Percentiles rank a stretch among this genome's conserved stretches.
Evolutionary conservation across 129 eudicot genomes (phyloP).

Genomic region (Calendula officinalis): DNA sequence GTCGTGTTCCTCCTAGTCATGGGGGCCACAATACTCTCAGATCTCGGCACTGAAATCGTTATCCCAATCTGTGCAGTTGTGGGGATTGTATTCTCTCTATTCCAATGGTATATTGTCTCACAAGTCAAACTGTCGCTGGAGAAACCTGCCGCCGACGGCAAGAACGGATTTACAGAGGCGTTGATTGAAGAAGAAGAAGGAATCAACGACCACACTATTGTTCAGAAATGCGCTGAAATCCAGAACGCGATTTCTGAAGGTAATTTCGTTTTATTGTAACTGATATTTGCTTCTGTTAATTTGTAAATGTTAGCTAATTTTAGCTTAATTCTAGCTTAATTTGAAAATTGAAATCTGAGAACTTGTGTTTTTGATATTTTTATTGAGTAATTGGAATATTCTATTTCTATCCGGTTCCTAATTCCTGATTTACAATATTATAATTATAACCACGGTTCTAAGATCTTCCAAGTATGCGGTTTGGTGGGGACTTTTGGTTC

Average conservation of each 20-base stretch:
- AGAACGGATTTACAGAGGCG: constrained; percentile 42
- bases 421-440: constrained; percentile 9
- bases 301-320: background rate
- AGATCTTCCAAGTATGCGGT: constrained; percentile 18
- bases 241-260: constrained; percentile 72
- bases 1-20: constrained; percentile 19
- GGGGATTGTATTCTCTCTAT: constrained; percentile 57
- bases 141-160: constrained; percentile 23
- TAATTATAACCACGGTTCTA: constrained; percentile 16
- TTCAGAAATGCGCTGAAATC: constrained; percentile 66
- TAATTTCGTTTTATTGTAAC: background rate
- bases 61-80: constrained; percentile 64
- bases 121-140: constrained; percentile 43
- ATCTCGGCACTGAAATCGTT: constrained; percentile 49
- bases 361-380: background rate
- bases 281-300: background rate
- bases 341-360: background rate
- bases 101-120: constrained; percentile 66
- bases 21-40: constrained; percentile 48
- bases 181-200: constrained; percentile 72
- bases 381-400: constrained; percentile 7
- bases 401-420: background rate
- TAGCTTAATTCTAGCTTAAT: background rate
- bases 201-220: constrained; percentile 45
- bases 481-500: constrained; percentile 24